These are phyloP conservation scores for Wickerhamiella pararugosa DNA, from an alignment of 1,139 yeast species.

Conservation along the genomic window DNA sequence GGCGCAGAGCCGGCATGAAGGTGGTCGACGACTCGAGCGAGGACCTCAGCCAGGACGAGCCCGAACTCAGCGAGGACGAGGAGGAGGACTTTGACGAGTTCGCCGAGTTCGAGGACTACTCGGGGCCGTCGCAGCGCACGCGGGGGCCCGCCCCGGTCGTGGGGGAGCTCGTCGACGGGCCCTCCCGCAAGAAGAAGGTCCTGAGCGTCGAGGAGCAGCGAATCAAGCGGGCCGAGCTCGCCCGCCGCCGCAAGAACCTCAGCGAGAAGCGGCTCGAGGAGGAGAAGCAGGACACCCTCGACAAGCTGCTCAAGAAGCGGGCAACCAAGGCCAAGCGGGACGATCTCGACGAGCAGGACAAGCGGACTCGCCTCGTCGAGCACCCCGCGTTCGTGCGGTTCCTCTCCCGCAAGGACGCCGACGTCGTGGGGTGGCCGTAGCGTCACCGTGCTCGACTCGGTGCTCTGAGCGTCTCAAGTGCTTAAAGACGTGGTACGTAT, in stretches of 20 bases:
- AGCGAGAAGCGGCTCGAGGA: constrained; percentile 75
- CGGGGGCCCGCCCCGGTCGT: constrained; percentile 24
- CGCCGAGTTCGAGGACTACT: constrained; percentile 3
- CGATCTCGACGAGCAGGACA: constrained; percentile 13
- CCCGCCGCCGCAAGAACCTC: constrained; percentile 76
- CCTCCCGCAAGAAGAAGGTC: constrained; percentile 27
- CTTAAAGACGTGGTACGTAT: not conserved
- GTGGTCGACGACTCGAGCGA: no score
- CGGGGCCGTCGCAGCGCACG: constrained; percentile 15
- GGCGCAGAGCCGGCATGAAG: no score
- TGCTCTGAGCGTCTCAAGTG: not conserved
- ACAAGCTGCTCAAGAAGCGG: constrained; percentile 68
- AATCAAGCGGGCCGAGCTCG: constrained; percentile 69
- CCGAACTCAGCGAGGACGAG: constrained; percentile 4
- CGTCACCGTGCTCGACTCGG: no score
- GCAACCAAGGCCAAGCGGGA: constrained; percentile 33
- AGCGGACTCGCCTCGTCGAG: constrained; percentile 6
- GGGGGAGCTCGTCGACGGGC: constrained; percentile 17
- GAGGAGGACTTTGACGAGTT: constrained; percentile 14
- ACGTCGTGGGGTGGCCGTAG: no score
- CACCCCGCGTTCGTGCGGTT: not conserved
- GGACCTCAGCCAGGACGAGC: no score
- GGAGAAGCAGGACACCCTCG: constrained; percentile 82
- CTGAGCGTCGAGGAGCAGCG: constrained; percentile 78
- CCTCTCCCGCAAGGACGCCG: not conserved